phyloP scores from a whole-genome alignment of 768 basidiomycete genomes.

The Amanita inopinata region DNA sequence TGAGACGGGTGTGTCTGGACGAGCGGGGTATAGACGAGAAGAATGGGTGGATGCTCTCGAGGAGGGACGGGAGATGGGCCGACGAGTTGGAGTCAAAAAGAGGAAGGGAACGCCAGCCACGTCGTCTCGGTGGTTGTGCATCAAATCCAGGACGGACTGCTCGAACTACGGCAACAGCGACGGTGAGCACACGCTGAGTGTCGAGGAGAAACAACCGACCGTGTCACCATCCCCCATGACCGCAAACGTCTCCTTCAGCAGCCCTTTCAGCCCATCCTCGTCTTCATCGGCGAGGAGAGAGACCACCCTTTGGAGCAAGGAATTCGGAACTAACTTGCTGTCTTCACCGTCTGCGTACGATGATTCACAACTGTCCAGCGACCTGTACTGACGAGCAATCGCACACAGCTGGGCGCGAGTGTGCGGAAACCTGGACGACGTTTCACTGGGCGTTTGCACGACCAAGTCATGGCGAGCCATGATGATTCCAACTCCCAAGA shows the following conservation, averaged over 20 bases:
- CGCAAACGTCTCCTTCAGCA: constrained; percentile 63
- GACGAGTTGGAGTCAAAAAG: constrained; percentile 70
- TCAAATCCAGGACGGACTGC: constrained; percentile 83
- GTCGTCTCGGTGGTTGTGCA: constrained; percentile 92
- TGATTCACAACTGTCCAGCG: constrained; percentile 42
- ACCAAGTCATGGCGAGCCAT: background rate
- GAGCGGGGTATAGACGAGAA: constrained; percentile 43
- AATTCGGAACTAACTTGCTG: constrained; percentile 41
- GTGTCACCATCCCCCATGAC: constrained; percentile 62
- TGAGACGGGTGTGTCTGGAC: constrained; percentile 70
- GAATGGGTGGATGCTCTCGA: constrained; percentile 72
- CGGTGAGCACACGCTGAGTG: constrained; percentile 13
- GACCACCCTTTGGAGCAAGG: constrained; percentile 64
- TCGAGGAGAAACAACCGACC: constrained; percentile 31
- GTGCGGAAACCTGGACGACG: constrained; percentile 56
- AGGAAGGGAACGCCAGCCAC: constrained; percentile 74
- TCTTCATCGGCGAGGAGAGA: constrained; percentile 68
- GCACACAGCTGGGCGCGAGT: constrained; percentile 72
- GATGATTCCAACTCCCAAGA: no score
- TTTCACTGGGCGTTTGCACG: no score
- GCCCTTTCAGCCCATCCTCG: constrained; percentile 74
- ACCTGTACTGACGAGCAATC: constrained; percentile 65
- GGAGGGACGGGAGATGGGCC: constrained; percentile 72
- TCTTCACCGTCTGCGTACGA: constrained; percentile 46
- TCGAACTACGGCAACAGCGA: constrained; percentile 47